A percentile compares a stretch with the other conserved stretches of the same genome.
phyloP scores from a whole-genome alignment of 1,284 basidiomycete species.

The Ceratobasidium sp. region DNA sequence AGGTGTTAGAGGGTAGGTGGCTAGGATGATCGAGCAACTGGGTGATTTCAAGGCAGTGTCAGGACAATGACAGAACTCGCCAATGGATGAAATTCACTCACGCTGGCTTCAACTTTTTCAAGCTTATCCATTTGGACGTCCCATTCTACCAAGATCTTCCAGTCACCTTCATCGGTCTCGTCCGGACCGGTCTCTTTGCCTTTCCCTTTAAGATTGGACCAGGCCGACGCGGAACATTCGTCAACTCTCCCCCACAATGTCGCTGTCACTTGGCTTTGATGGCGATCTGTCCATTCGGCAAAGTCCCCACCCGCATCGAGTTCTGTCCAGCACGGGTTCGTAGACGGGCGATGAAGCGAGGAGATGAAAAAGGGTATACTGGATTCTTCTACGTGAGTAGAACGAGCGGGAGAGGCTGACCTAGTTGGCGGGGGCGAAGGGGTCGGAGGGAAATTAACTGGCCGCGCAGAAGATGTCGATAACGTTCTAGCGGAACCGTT shows the following conservation, averaged over 20 bases:
- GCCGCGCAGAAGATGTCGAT: conserved; percentile 35
- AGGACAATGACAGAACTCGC: conserved; percentile 14
- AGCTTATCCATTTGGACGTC: conserved; percentile 72
- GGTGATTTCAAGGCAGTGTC: conserved; percentile 25
- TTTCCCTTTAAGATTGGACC: conserved; percentile 52
- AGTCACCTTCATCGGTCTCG: conserved; percentile 56
- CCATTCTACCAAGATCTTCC: conserved; percentile 79
- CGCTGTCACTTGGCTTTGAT: conserved; percentile 46
- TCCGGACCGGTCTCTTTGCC: conserved; percentile 50
- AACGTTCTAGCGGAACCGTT: conserved; percentile 28
- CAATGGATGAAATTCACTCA: conserved; percentile 56
- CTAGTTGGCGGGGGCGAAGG: conserved; percentile 39
- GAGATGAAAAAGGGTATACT: conserved; percentile 75
- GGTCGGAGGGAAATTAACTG: conserved; percentile 18
- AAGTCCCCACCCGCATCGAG: conserved; percentile 49
- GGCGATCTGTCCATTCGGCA: conserved; percentile 38
- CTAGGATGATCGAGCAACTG: conserved; percentile 64
- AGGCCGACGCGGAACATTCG: conserved; percentile 62
- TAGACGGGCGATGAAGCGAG: conserved; percentile 75
- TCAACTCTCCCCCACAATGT: conserved; percentile 49
- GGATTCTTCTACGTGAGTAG: conserved; percentile 32
- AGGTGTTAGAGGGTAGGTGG: conserved; percentile 76
- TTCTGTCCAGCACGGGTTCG: conserved; percentile 73
- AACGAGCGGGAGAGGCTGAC: conserved; percentile 45
- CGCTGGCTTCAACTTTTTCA: conserved; percentile 71